Evolutionary conservation across 768 basidiomycete genomes (phyloP).

Genomic region (Phanerochaete carnosa): DNA sequence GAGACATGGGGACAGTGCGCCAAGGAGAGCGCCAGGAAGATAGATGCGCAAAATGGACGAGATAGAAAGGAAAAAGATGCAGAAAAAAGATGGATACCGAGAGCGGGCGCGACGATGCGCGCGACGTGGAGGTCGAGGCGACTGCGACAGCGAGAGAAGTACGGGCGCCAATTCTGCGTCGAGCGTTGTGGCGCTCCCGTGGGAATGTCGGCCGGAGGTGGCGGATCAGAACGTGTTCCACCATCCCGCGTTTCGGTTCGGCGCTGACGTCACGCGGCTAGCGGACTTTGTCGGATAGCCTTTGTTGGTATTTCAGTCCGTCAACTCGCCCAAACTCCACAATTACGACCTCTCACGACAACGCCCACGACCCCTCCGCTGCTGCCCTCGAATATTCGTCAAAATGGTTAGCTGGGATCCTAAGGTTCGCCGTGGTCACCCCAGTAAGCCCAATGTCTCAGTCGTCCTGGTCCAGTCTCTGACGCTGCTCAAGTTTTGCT

Average conservation of each 20-base stretch:
- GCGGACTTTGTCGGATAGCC: constrained; percentile 1
- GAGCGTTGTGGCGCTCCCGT: constrained; percentile 5
- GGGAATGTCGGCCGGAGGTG: neutral
- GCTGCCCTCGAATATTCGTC: neutral
- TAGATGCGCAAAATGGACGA: neutral
- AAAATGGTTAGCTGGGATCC: constrained; percentile 10
- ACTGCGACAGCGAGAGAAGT: neutral
- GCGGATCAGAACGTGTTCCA: neutral
- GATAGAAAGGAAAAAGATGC: neutral
- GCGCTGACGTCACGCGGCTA: constrained; percentile 3
- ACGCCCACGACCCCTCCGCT: constrained; percentile 1
- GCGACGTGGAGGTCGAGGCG: neutral
- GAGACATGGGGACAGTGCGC: constrained; percentile 1
- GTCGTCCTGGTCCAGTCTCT: neutral
- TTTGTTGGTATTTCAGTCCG: neutral
- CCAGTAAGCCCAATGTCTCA: constrained; percentile 9
- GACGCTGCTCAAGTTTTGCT: constrained; percentile 40
- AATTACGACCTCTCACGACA: constrained; percentile 1
- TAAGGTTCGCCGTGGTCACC: constrained; percentile 14
- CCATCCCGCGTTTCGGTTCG: neutral
- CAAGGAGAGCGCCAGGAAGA: neutral
- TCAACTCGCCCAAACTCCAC: neutral
- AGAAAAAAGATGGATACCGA: neutral
- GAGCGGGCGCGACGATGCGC: neutral
- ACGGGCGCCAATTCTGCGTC: neutral